phyloP scores from a whole-genome alignment of 2,329 filamentous ascomycete genomes.

The Colletotrichum caudatum region DNA sequence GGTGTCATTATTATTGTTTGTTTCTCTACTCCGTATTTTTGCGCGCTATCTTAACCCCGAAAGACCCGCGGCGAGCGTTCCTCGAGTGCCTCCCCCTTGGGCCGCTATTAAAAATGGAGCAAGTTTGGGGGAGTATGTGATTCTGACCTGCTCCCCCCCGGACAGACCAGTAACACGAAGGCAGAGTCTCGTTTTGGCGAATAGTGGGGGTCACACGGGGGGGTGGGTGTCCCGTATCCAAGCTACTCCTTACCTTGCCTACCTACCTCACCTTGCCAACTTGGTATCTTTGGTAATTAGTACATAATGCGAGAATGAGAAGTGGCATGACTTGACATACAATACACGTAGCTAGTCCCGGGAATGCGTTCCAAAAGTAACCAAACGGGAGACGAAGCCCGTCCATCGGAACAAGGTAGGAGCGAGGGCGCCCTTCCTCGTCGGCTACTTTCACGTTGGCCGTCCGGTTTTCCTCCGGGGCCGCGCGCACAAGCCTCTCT shows the following conservation, averaged over 20 bases:
- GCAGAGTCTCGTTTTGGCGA: conserved; percentile 16
- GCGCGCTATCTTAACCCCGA: conserved; percentile 1
- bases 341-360: background rate
- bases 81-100: background rate
- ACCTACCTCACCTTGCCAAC: background rate
- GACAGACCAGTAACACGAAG: conserved; percentile 6
- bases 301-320: background rate
- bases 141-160: background rate
- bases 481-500: too few species aligned
- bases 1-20: background rate
- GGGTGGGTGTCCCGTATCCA: background rate
- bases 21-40: background rate
- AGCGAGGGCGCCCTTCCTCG: conserved; percentile 21
- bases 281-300: background rate
- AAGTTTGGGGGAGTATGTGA: background rate
- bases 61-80: background rate
- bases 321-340: conserved; percentile 9
- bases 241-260: background rate
- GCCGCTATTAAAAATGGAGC: conserved; percentile 19
- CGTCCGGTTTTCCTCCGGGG: conserved; percentile 37
- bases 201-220: conserved; percentile 21
- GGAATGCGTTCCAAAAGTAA: conserved; percentile 7
- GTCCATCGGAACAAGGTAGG: background rate
- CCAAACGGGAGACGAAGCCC: conserved; percentile 17
- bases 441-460: conserved; percentile 33